Evolutionary conservation across 352 stramenopile species (phyloP), one percentile per base, ranked within the genome.

Genomic region (Phytophthora multivora): DNA sequence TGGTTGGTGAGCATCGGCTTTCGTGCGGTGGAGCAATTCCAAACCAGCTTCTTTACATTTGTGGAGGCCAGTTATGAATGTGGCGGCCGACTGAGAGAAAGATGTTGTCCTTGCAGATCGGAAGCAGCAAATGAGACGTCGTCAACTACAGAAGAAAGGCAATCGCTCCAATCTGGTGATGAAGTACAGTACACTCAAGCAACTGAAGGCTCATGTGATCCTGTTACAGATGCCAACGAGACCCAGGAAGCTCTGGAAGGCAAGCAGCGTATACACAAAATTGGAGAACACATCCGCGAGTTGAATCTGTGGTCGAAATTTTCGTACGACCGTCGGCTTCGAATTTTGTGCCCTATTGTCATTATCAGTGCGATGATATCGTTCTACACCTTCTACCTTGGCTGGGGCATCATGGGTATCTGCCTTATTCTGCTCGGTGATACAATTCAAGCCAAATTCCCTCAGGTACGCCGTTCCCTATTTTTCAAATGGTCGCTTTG

Each of bases 1-100:
- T 94, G 85, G 85, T 72, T 96, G 45, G 71, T 94, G 2, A 88
- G 88, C 51, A 85, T 96, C 54, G 87, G 87, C 25, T 96, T 92
- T 71, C 85, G 87, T 52, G 75, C 77, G 41, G 85, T 89, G 46
- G 80, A 91, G 51, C 86, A 80, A 54, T 82, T 91, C 55, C 63
- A 81, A 54, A 86, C 76, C 51, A 62, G 75, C 42, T 86, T 92
- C 36, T 92, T 83, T 63, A 73, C 69, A 4, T 51, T 77, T 47
- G 73, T 90, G 15, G 53, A 77, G 45, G 50, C 55, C 23, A 30
- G 73, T 39, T 86, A 78, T 19, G 60, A 66, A n/a, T 64, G 67
- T 62, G 56, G 66, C 7, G 43, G 10, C 28, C 57, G 46, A 9
- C 49, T 59, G n/a, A 39, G 62, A 39, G 62, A 48, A 13, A 56